Percentiles rank a stretch among this genome's conserved stretches.
These are phyloP conservation scores for Phytophthora agathidicida DNA, from an alignment of 352 stramenopile species.

Conservation along the genomic window DNA sequence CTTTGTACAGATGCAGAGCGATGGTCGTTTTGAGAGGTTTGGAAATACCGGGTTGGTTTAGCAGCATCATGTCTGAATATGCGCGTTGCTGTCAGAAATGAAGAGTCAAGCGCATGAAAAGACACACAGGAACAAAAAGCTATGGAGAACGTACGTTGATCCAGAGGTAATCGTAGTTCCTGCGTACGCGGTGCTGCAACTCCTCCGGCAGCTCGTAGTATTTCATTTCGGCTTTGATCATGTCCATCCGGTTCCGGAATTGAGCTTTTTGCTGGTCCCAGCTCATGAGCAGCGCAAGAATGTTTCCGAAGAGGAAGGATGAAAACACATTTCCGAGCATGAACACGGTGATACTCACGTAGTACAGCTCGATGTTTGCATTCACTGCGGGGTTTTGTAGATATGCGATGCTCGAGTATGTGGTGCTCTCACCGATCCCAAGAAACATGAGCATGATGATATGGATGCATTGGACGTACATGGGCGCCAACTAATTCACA, in stretches of 20 bases:
- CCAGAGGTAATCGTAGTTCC: constrained; percentile 89
- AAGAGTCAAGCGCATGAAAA: neutral
- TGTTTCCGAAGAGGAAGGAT: constrained; percentile 81
- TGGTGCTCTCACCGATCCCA: constrained; percentile 68
- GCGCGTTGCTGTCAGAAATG: constrained; percentile 63
- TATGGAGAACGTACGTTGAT: constrained; percentile 62
- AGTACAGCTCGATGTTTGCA: constrained; percentile 60
- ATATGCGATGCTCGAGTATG: constrained; percentile 61
- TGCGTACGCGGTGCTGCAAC: constrained; percentile 69
- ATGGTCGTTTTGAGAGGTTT: constrained; percentile 80
- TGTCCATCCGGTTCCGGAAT: constrained; percentile 87
- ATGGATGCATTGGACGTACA: constrained; percentile 80
- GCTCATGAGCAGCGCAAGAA: constrained; percentile 79
- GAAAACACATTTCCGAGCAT: constrained; percentile 73
- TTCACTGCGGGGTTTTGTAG: constrained; percentile 48
- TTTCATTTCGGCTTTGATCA: constrained; percentile 82
- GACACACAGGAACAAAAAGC: neutral
- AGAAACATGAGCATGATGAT: constrained; percentile 86
- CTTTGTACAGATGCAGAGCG: constrained; percentile 81
- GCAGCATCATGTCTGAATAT: constrained; percentile 87
- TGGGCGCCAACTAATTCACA: constrained; percentile 46
- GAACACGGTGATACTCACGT: constrained; percentile 73
- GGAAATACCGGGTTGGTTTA: constrained; percentile 81
- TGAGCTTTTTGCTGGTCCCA: constrained; percentile 83
- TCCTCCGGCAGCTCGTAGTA: constrained; percentile 83